Percentiles rank a stretch among this genome's conserved stretches.
Conservation (phyloP, 108 stramenopile genomes). For the Schizochytrium sp. region DNA sequence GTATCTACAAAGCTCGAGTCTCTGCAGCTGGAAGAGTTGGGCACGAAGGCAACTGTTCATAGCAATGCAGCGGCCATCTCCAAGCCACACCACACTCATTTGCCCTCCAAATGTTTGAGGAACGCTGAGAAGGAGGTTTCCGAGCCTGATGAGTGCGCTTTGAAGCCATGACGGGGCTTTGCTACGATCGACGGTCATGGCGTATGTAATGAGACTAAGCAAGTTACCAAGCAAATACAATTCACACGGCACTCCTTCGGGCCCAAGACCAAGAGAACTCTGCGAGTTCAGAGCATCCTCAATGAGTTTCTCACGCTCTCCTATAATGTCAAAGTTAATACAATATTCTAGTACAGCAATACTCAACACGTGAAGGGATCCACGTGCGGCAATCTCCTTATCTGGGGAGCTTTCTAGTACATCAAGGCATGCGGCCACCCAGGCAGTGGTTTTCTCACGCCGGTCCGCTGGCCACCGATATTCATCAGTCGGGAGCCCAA, state of each 20-base stretch:
- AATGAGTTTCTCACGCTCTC: neutral
- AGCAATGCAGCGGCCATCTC: constrained; percentile 12
- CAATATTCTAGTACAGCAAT: neutral
- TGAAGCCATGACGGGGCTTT: neutral
- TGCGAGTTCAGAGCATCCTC: neutral
- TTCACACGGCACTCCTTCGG: neutral
- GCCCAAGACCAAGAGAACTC: neutral
- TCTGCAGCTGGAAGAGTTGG: neutral
- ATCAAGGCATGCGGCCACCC: neutral
- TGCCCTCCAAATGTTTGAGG: constrained; percentile 38
- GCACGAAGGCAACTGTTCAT: neutral
- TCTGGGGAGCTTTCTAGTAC: neutral
- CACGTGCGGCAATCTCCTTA: neutral
- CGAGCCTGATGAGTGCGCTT: neutral
- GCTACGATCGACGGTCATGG: neutral
- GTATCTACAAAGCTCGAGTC: constrained; percentile 24
- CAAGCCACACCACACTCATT: constrained; percentile 41
- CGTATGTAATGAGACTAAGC: neutral
- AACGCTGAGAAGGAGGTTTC: neutral
- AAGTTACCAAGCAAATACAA: constrained; percentile 20
- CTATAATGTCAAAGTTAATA: neutral
- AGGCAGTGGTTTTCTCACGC: neutral
- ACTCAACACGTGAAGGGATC: neutral
- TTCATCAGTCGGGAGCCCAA: neutral
- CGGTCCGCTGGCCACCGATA: neutral